Evolutionary conservation across 352 stramenopile genomes (phyloP), one percentile per base, ranked within the genome.

Genomic region (Pythium brachiatum): DNA sequence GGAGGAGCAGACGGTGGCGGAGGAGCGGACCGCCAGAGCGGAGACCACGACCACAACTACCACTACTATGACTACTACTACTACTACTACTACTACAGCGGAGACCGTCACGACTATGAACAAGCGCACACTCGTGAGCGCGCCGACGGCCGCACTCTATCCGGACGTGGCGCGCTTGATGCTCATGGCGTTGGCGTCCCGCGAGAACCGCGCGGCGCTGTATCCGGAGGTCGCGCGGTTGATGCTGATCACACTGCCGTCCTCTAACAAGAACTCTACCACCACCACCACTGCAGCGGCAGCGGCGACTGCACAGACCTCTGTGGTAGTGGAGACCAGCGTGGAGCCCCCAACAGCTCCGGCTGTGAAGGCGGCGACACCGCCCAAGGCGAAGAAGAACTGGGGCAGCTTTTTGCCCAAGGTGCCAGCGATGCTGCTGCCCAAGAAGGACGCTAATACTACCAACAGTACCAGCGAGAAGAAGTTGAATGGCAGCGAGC

Each of bases 341-440:
- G 16, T 53, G 26, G 55, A 12, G 18, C 27, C 44, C 18, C 15
- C n/a, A 7, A 55, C 44, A 18, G 16, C n/a, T n/a, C n/a, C 20
- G 11, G 41, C 41, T 16, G 41, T 26, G n/a, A 39, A 50, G 23
- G 46, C 43, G 2, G 46, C 43, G 2, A 62, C 57, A 34, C 57
- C 64, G 23, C 55, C 62, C 20, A 58, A 61, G 51, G n/a, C 59
- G 11, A 78, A 85, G 58, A 84, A 83, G 53, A 81, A 68, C 11
- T 72, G 87, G 18, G 79, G 82, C 57, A 84, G 71, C 25, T 86
- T 84, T 56, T 56, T 92, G 2, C 80, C 82, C 36, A 89, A 86
- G 58, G 77, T 89, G 2, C 70, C 82, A 23, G 62, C 70, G 15
- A 48, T 48, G 25, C 41, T 48, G 41, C 84, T 83, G 50, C 39